Conservation (phyloP, 257 asterid genomes). For the Nicotiana attenuata region DNA sequence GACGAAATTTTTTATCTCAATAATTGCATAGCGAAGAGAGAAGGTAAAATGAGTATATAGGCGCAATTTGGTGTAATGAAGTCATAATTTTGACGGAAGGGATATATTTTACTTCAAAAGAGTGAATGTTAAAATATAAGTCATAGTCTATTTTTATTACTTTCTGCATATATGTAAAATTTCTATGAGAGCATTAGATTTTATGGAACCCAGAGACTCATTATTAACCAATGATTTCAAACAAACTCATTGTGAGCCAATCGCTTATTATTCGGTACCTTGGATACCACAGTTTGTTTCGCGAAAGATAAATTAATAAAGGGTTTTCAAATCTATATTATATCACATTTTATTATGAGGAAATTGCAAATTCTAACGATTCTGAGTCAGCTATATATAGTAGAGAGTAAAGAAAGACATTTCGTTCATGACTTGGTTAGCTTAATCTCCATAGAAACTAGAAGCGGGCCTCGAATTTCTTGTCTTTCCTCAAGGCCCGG, state of each 20-base stretch:
- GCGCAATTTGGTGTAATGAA: background rate
- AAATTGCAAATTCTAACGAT: background rate
- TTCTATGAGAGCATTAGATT: background rate
- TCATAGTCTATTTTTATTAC: background rate
- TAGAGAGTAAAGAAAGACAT: background rate
- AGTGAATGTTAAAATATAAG: background rate
- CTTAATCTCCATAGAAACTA: background rate
- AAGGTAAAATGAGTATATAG: background rate
- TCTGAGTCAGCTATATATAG: too few relatives aligned
- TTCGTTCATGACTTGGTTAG: background rate
- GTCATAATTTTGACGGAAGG: background rate
- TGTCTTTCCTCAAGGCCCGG: background rate
- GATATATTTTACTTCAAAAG: background rate
- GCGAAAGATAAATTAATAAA: background rate
- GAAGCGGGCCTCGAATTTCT: background rate
- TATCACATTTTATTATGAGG: too few relatives aligned
- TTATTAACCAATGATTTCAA: background rate
- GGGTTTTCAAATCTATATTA: background rate
- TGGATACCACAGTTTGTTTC: background rate
- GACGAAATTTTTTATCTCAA: background rate
- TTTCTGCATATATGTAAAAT: background rate
- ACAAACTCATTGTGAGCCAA: background rate
- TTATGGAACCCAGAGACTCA: background rate
- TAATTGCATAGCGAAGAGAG: background rate
- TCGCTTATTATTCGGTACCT: background rate